Evolutionary conservation across 179 eudicot genomes (phyloP), one percentile per base, ranked within the genome.

Genomic region (Patellifolia procumbens): DNA sequence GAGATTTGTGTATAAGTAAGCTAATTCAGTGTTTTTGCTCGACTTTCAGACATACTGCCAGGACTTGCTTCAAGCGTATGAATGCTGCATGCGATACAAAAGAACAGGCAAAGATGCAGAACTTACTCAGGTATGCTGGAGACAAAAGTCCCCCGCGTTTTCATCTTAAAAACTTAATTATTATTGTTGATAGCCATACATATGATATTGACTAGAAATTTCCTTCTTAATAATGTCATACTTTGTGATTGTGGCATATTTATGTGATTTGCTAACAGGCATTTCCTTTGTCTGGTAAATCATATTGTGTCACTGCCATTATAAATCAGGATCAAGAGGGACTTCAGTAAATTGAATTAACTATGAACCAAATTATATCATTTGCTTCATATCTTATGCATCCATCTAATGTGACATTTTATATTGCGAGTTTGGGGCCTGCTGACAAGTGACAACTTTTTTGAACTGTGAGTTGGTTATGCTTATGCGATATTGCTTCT

Each of bases 61-160:
- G 68, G 98, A 91, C 84, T 81, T 96, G 64, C 84, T 89, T 65
- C 98, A 96, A 76, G 99, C 99, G 10, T 87, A 87, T 79, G 98
- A 93, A 79, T 93, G 98, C 83, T 96, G 99, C 90, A 87, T 93
- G 96, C 87, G 89, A 74, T 96, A 90, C 79, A 87, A 87, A 87
- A 84, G 85, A 82, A 90, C 92, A 43, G 99, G 99, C 78, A 96
- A 87, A 81, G 98, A 91, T 86, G 99, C 96, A 39, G 99, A 96
- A 80, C 91, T 96, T 71, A 93, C 94, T 78, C 96, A 92, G 98
- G 98, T 93, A 85, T 78, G 59, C 48, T 66, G 70, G 26, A 29
- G 49, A 59, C 7, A 51, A 17, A 45, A 62, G 20, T 56, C 75
- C 31, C 43, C 7, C 70, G 29, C 46, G 17, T 53, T 55, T 24